A percentile compares a stretch with the other conserved stretches of the same genome.
Conservation (phyloP, 345 rosid genomes). For the Toxicodendron radicans region DNA sequence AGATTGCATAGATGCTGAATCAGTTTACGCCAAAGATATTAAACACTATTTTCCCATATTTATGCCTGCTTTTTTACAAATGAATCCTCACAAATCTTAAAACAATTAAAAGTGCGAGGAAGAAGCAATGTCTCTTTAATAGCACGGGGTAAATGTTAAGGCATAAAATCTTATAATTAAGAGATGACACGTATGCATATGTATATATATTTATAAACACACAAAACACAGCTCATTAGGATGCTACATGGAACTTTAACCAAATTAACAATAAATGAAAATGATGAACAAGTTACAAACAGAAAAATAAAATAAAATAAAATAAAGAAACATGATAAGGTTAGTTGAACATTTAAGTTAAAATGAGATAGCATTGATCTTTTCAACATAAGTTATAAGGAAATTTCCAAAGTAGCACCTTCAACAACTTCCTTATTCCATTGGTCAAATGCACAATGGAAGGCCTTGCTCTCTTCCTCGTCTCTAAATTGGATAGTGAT, state of each 20-base stretch:
- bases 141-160: not conserved
- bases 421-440: conserved; percentile 61
- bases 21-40: not conserved
- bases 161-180: not conserved
- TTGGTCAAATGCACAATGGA: conserved; percentile 78
- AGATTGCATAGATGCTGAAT: not conserved
- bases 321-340: not conserved
- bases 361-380: not conserved
- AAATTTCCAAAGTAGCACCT: conserved; percentile 53
- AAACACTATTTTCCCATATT: too few species aligned
- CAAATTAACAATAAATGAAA: conserved; percentile 6
- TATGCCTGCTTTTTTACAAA: not conserved
- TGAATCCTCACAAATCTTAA: not conserved
- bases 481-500: conserved; percentile 59
- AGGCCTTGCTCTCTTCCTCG: conserved; percentile 75
- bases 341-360: not conserved
- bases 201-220: too few species aligned
- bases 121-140: not conserved
- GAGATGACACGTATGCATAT: not conserved
- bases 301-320: not conserved
- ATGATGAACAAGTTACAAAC: not conserved
- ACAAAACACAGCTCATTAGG: not conserved
- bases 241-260: not conserved
- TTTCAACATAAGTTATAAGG: conserved; percentile 21
- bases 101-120: not conserved